Evolutionary conservation across 176 grass and related monocot species (phyloP).

Genomic region (Secale cereale): DNA sequence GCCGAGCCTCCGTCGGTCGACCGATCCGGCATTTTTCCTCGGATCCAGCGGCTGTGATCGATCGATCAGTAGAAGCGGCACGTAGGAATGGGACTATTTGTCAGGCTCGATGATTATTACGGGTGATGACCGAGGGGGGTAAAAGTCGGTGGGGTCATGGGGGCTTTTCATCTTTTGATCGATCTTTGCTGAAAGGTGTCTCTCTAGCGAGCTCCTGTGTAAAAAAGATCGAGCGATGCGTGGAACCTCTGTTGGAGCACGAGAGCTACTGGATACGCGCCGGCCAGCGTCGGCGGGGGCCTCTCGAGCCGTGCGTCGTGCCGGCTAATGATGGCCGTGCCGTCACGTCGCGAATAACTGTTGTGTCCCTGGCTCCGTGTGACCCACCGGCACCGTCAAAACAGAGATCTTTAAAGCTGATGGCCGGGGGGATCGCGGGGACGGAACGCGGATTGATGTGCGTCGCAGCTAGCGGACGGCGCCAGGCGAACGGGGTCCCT

Average conservation of each 20-base stretch:
- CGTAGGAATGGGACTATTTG: not conserved
- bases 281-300: not conserved
- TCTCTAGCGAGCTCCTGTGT: not conserved
- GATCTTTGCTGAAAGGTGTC: not conserved
- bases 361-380: not conserved
- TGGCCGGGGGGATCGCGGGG: not conserved
- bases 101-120: no score
- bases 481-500: not conserved
- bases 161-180: not conserved
- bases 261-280: not conserved
- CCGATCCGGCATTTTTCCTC: not conserved
- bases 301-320: not conserved
- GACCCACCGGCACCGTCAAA: slow-evolving; percentile 16
- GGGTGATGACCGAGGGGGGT: no score
- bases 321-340: slow-evolving; percentile 22
- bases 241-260: not conserved
- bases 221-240: not conserved
- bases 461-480: not conserved
- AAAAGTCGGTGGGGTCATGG: no score
- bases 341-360: slow-evolving; percentile 4
- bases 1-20: not conserved
- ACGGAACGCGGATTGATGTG: not conserved
- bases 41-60: not conserved
- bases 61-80: not conserved
- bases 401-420: not conserved